phyloP scores from a whole-genome alignment of 2,329 filamentous ascomycete species.

The Epichloe bromicola region DNA sequence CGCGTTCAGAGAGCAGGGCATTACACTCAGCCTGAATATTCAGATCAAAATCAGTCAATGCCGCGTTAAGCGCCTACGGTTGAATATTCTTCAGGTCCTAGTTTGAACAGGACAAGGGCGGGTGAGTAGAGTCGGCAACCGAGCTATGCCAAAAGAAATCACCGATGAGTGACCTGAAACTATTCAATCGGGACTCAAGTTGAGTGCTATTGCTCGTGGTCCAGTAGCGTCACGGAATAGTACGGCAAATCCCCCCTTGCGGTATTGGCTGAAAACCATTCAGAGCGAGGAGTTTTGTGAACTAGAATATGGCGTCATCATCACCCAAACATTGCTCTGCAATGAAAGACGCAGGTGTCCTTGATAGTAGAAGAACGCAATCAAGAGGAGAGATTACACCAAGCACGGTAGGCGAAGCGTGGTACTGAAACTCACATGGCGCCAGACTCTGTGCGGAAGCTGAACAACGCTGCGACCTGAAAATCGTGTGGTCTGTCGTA shows the following conservation, averaged over 20 bases:
- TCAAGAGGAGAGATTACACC: neutral
- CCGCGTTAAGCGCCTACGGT: no score
- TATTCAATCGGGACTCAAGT: no score
- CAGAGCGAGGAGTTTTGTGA: neutral
- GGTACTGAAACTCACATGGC: neutral
- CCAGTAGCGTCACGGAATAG: neutral
- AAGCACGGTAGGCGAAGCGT: neutral
- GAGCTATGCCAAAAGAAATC: neutral
- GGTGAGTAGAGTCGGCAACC: neutral
- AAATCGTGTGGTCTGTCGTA: neutral
- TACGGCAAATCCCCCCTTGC: neutral
- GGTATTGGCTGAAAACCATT: neutral
- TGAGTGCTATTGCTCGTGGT: no score
- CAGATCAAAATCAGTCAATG: neutral
- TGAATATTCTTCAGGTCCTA: no score
- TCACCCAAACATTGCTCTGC: neutral
- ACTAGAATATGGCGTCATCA: slow-evolving; percentile 2
- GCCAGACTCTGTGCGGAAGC: neutral
- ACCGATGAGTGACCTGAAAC: no score
- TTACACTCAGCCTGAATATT: no score
- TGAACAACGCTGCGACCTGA: neutral
- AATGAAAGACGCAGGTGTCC: neutral
- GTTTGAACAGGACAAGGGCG: neutral
- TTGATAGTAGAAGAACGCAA: neutral
- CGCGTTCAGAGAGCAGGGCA: no score